Evolutionary conservation across 192 early-diverging fungal genomes (phyloP), one percentile per base, ranked within the genome.

Genomic region (Rhizoclosmatium globosum): DNA sequence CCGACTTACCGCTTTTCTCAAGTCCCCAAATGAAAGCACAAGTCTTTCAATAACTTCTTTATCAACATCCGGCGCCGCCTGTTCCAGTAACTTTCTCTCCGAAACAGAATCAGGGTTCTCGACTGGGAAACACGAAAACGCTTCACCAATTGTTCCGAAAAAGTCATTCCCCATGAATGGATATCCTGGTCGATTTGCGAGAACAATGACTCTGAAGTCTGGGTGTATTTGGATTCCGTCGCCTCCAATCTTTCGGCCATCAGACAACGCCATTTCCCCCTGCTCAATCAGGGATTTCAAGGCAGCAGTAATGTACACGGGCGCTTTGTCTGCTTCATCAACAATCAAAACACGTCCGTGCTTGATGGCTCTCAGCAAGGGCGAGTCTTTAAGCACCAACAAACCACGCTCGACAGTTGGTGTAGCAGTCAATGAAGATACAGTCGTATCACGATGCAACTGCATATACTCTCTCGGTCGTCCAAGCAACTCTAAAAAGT

Each of bases 311-410:
- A 94, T 92, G 79, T 92, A 90, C 2, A 92, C 92, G 2, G 94
- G 94, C 1, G 94, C 94, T 71, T 94, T 94, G 77, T 94, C 94
- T 3, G 94, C 94, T 77, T 94, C 94, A 81, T 94, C 94, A 15
- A 94, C 91, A 13, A 94, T 89, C 21, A 94, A 78, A 45, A 94
- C 88, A 19, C 91, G 86, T 19, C 92, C 91, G 42, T 89, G 84
- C n/a, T 79, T 68, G 17, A 83, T 85, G 11, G 87, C 83, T 9
- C 85, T 81, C 60, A 91, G 88, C 57, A 92, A 81, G 6, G 94
- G 91, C 21, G 92, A 93, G 74, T 94, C 94, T 68, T 92, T 89
- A 81, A 91, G 93, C 38, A 83, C 69, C 2, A 94, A 82, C 0
- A 91, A 86, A 72, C 94, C 94, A 59, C 93, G 86, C 11, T 86